Evolutionary conservation across 257 asterid genomes (phyloP).

Genomic region (Solanum acaule): DNA sequence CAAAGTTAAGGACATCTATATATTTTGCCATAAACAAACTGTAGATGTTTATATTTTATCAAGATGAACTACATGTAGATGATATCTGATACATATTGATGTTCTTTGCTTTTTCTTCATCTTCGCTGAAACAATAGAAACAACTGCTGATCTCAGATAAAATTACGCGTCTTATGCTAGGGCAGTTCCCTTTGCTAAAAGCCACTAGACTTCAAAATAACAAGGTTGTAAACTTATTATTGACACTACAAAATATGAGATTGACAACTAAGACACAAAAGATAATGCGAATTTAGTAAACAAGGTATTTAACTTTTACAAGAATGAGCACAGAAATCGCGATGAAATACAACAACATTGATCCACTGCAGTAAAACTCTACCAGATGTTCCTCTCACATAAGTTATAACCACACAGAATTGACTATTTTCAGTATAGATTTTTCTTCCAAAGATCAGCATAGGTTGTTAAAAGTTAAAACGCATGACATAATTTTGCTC

Average conservation of each 20-base stretch:
- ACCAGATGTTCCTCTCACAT: not conserved
- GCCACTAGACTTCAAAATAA: not conserved
- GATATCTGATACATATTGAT: not conserved
- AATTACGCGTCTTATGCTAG: not conserved
- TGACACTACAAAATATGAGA: not conserved
- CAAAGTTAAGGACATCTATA: too few species aligned
- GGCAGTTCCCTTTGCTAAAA: not conserved
- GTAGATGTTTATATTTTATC: not conserved
- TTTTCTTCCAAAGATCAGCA: not conserved
- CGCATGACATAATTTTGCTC: not conserved
- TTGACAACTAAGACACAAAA: not conserved
- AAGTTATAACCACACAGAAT: not conserved
- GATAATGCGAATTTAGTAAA: not conserved
- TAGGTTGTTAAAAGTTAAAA: not conserved
- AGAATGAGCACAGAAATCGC: not conserved
- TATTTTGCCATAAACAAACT: not conserved
- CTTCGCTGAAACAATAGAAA: conserved; percentile 4
- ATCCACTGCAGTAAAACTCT: not conserved
- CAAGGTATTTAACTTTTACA: not conserved
- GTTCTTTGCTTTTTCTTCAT: not conserved
- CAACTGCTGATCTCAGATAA: not conserved
- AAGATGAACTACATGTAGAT: not conserved
- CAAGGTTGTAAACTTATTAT: not conserved
- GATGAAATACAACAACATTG: not conserved
- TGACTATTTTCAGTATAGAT: not conserved